Evolutionary conservation across 2,329 filamentous ascomycete species (phyloP), one percentile per base, ranked within the genome.

Genomic region (Ceratocystiopsis sp.): DNA sequence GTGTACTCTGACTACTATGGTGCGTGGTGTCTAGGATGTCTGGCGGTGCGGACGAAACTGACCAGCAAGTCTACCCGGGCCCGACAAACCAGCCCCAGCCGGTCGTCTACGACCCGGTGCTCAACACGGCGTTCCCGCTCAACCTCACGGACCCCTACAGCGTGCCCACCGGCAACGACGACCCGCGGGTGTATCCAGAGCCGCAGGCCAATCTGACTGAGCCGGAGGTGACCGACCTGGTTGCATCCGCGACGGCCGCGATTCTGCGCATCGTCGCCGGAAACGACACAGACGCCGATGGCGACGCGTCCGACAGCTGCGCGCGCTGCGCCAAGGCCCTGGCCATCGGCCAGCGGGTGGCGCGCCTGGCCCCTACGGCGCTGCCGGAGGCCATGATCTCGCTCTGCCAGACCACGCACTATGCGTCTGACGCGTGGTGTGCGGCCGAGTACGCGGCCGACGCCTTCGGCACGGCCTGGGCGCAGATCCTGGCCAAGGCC

Each of bases 401-500:
- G 2, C 55, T 75, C 2, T 76, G 72, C 55, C 60, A 68, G 47
- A 53, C 56, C 13, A 69, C 63, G 12, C 51, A 55, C 8, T 68
- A 71, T 45, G 54, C 60, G n/a, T 61, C 63, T 0, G 65, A 68
- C 46, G 50, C 56, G 12, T 61, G 61, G 0, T 76, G 73, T 50
- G 57, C 62, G 42, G 57, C 62, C 18, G 62, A 61, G 37, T 76
- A 68, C 45, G 57, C 61, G 2, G 60, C 62, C 3, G 55, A 58
- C 15, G 67, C 59, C 15, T 71, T 68, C 47, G 72, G 73, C 16
- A 65, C 68, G 1, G 61, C 71, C 43, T 75, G 69, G 70, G 71
- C 71, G 5, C 72, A 76, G 50, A 59, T 76, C 2, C 56, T 77
- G 32, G 62, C 66, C 3, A 59, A 66, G 37, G 70, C 69, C 9